phyloP scores from a whole-genome alignment of 78 protist species.

The Dictyostelium discoideum region DNA sequence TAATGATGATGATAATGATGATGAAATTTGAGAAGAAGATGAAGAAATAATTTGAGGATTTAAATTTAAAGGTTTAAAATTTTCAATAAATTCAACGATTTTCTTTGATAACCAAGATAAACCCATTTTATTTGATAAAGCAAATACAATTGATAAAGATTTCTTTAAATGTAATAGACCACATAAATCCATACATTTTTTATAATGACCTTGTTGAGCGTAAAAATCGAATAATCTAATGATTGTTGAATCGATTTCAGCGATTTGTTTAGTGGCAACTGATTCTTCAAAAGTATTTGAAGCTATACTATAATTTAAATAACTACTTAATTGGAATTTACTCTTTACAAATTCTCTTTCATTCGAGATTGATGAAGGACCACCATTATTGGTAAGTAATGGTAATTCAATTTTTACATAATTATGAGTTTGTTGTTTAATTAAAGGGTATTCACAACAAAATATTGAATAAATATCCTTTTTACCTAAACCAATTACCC shows the following conservation, averaged over 20 bases:
- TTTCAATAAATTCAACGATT: not conserved
- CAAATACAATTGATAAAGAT: conserved; percentile 39
- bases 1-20: too few relatives aligned
- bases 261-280: not conserved
- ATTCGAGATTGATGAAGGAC: not conserved
- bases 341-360: not conserved
- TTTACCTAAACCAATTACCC: conserved; percentile 49
- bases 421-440: conserved; percentile 26
- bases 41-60: not conserved
- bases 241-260: conserved; percentile 17
- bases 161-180: conserved; percentile 32
- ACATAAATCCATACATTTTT: conserved; percentile 16
- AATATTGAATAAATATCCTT: not conserved
- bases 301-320: not conserved
- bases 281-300: not conserved
- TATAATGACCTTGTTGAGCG: not conserved
- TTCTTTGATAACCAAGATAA: not conserved
- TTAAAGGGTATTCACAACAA: conserved; percentile 22
- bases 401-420: conserved; percentile 1
- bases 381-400: not conserved
- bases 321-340: not conserved
- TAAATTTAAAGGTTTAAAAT: conserved; percentile 1
- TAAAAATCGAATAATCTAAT: not conserved
- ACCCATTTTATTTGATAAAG: conserved; percentile 19
- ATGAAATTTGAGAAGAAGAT: not conserved